A percentile compares a stretch with the other conserved stretches of the same genome.
phyloP scores from a whole-genome alignment of 2,329 filamentous ascomycete genomes.

The Colletotrichum salicis region DNA sequence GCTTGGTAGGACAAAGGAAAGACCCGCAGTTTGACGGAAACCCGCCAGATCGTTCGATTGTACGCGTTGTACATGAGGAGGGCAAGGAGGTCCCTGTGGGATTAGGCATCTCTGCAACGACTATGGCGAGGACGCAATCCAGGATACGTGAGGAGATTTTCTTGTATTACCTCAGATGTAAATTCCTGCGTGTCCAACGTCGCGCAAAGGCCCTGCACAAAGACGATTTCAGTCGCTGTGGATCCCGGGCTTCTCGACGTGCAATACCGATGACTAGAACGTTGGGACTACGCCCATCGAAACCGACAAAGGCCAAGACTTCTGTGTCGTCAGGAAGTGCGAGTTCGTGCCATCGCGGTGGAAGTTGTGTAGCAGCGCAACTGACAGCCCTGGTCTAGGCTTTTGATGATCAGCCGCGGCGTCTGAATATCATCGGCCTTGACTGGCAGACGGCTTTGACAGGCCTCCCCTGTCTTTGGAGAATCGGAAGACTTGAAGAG shows the following conservation, averaged over 20 bases:
- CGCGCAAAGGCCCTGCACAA: not conserved
- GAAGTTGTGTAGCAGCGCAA: not conserved
- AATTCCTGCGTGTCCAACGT: not conserved
- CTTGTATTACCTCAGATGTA: not conserved
- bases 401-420: not conserved
- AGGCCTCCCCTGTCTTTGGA: not conserved
- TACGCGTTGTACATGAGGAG: not conserved
- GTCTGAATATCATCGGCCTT: not conserved
- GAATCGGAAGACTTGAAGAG: not conserved
- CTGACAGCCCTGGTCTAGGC: not conserved
- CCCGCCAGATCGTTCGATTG: not conserved
- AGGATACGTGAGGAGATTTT: not conserved
- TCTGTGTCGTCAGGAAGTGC: not conserved
- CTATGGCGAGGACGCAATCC: not conserved
- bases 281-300: no score
- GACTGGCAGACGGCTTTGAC: not conserved
- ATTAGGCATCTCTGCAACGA: not conserved
- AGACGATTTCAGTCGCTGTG: slow-evolving; percentile 2
- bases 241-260: not conserved
- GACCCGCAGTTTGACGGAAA: not conserved
- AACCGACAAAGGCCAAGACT: not conserved
- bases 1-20: not conserved
- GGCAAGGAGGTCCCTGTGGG: slow-evolving; percentile 1
- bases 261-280: not conserved
- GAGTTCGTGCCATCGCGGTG: not conserved